phyloP scores from a whole-genome alignment of 2,329 filamentous ascomycete species.

The Bipolaris bicolor region DNA sequence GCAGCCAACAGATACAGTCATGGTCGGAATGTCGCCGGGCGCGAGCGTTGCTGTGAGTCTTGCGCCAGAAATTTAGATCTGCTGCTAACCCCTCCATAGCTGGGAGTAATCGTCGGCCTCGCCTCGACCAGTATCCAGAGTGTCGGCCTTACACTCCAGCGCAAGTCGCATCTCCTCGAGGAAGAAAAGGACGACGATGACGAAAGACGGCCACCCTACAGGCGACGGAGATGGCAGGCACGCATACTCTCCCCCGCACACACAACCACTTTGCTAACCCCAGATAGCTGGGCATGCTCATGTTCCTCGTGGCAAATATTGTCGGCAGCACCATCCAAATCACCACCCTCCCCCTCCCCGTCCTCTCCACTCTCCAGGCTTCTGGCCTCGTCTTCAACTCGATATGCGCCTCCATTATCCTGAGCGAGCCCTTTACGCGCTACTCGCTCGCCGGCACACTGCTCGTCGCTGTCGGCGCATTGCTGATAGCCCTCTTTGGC shows the following conservation, averaged over 20 bases:
- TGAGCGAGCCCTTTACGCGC: constrained; percentile 90
- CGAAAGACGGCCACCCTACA: constrained; percentile 83
- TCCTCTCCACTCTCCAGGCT: constrained; percentile 88
- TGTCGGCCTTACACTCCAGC: constrained; percentile 91
- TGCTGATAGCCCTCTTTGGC: constrained; percentile 91
- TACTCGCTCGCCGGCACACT: constrained; percentile 92
- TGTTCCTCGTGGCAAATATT: constrained; percentile 95
- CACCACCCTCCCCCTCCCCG: constrained; percentile 89
- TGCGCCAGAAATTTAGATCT: neutral
- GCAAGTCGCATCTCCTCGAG: constrained; percentile 97
- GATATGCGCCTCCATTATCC: constrained; percentile 90
- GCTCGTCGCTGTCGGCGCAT: constrained; percentile 85
- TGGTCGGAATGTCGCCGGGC: constrained; percentile 51
- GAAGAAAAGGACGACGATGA: constrained; percentile 86
- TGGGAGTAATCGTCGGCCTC: constrained; percentile 91
- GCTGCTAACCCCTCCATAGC: constrained; percentile 55
- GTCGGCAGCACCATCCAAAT: constrained; percentile 97
- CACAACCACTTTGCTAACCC: constrained; percentile 19
- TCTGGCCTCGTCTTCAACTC: constrained; percentile 98
- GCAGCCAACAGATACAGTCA: constrained; percentile 25
- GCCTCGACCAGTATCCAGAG: constrained; percentile 94
- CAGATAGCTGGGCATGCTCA: constrained; percentile 78
- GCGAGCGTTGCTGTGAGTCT: constrained; percentile 51
- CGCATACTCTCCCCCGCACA: constrained; percentile 13
- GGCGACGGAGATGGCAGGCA: constrained; percentile 88